A percentile compares a stretch with the other conserved stretches of the same genome.
These are phyloP conservation scores for Glonium stellatum DNA, from an alignment of 495 filamentous ascomycete genomes.

Conservation along the genomic window DNA sequence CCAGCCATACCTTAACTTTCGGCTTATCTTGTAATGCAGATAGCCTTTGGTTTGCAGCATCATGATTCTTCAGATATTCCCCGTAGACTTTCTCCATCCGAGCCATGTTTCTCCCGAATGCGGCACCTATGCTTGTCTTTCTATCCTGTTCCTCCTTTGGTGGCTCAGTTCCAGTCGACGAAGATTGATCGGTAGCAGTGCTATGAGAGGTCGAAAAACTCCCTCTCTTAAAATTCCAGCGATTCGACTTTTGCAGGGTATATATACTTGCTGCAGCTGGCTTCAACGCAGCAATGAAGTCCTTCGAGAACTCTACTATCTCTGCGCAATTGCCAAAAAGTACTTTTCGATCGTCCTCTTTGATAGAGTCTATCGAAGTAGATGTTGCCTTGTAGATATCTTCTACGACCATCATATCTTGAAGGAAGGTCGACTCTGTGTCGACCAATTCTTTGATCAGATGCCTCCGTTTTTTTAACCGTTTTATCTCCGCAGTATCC, in stretches of 20 bases:
- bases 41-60: slow-evolving; percentile 64
- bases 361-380: slow-evolving; percentile 71
- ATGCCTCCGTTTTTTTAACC: slow-evolving; percentile 59
- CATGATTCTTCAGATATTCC: slow-evolving; percentile 77
- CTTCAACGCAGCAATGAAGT: slow-evolving; percentile 71
- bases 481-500: slow-evolving; percentile 33
- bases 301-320: slow-evolving; percentile 72
- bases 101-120: slow-evolving; percentile 64
- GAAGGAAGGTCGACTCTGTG: slow-evolving; percentile 78
- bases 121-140: slow-evolving; percentile 66
- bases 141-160: slow-evolving; percentile 43
- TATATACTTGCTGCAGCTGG: slow-evolving; percentile 69
- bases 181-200: slow-evolving; percentile 35
- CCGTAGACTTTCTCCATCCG: slow-evolving; percentile 80
- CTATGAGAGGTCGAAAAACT: slow-evolving; percentile 44
- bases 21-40: slow-evolving; percentile 53
- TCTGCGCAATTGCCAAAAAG: slow-evolving; percentile 88
- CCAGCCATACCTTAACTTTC: slow-evolving; percentile 80
- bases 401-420: slow-evolving; percentile 92
- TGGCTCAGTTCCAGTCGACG: slow-evolving; percentile 12
- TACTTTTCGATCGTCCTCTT: slow-evolving; percentile 70
- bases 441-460: slow-evolving; percentile 86
- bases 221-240: slow-evolving; percentile 51
- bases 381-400: slow-evolving; percentile 97
- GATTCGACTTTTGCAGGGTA: slow-evolving; percentile 49